Base-by-base conservation (phyloP, 805 yeast genomes). In the Metschnikowia proteae region DNA sequence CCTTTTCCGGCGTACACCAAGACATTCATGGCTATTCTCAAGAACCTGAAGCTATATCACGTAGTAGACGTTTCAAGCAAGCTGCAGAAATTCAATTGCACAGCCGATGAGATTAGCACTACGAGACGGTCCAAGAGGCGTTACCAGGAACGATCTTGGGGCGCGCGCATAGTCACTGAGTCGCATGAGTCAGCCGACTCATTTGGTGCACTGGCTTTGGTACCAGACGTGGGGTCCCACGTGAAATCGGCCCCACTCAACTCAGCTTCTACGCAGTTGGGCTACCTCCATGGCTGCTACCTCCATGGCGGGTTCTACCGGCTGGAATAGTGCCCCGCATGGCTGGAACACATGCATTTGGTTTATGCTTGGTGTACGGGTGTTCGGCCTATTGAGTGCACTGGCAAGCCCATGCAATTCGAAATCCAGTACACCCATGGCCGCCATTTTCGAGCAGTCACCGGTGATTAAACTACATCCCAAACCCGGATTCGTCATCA, bases 401-500 rank as follows among this genome's bases (percentile, higher is more conserved):
- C 22, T 31, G 29, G 7, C 10, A 30, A 23, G 41, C 28, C 10
- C 35, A 5, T 7, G 17, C 8, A 27, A 6, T n/a, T 27, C 10
- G 33, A 17, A 11, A 6, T 17, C 5, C 27, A 6, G 27, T 17
- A 17, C 17, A 11, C 26, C 25, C 26, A 55, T 55, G 59, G 57
- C 57, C n/a, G 59, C 57, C 30, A 51, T 55, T 3, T 52, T 50
- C 44, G 52, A 54, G 25, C 53, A 53, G 29, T 27, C 51, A 10
- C 40, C 43, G 8, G 41, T 56, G 11, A 26, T 55, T 23, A 38
- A 25, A 23, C 60, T 66, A 47, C 47, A 66, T 7, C 96, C 96
- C 0, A 67, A 60, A 13, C 84, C 94, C 0, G 85, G 82, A 4
- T 88, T 86, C 65, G 96, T 86, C 23, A 74, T 87, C 33, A 88